phyloP scores from a whole-genome alignment of 2,329 filamentous ascomycete species.

The Colletotrichum aenigma region DNA sequence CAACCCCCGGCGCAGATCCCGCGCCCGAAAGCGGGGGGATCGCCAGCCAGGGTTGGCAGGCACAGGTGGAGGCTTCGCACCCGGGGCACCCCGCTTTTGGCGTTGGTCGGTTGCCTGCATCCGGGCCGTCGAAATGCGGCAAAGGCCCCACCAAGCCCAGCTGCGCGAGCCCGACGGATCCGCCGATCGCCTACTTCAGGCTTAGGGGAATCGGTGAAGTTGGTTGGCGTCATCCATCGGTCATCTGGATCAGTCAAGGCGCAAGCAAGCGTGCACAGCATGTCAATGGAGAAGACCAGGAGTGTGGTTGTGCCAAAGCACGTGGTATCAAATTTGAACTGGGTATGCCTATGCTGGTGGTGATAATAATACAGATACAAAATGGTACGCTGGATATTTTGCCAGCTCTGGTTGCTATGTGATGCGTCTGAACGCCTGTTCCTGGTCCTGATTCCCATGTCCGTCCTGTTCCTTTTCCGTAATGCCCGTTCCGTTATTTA shows the following conservation, averaged over 20 bases:
- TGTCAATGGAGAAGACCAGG: neutral
- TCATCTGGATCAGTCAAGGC: neutral
- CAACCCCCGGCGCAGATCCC: neutral
- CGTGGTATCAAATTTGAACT: constrained; percentile 1
- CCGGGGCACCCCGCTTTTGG: neutral
- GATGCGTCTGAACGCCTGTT: constrained; percentile 4
- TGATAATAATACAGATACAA: constrained; percentile 10
- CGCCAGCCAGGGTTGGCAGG: neutral
- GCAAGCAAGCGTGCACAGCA: neutral
- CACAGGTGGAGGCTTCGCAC: neutral
- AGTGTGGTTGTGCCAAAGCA: neutral
- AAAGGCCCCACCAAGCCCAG: neutral
- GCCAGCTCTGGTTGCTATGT: constrained; percentile 1
- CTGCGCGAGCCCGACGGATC: neutral
- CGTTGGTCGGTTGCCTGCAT: neutral
- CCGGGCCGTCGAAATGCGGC: neutral
- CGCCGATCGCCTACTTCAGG: neutral
- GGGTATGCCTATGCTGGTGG: constrained; percentile 9
- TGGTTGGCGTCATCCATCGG: neutral
- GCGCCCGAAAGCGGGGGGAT: neutral
- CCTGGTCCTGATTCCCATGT: neutral
- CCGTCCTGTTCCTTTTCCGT: neutral
- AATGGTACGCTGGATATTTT: neutral
- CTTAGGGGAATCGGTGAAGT: neutral
- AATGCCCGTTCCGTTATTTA: neutral